Base-by-base conservation (phyloP, 208 protist genomes). In the Angomonas ambiguus region DNA sequence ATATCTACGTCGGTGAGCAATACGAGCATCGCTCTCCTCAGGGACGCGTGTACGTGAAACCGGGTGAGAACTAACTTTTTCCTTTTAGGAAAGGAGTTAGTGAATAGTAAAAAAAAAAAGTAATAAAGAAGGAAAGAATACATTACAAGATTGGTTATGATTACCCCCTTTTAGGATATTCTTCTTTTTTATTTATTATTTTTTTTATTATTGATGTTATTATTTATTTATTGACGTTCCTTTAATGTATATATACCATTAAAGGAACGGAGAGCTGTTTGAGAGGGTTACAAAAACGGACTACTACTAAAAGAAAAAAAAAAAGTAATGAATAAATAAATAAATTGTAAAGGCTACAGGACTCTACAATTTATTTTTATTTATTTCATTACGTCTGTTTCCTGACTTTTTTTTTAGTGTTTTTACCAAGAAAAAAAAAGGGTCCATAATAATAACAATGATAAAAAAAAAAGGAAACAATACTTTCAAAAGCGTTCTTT, bases 1-100 rank as follows among this genome's bases (percentile, higher is more conserved):
- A 98, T 65, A 93, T 98, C 72, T 98, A 97, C 63, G 30, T 51
- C 28, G 88, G 86, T 8, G 83, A 94, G 68, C 77, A 92, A 73
- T 91, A 79, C 77, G 74, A 83, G 64, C 79, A 90, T 76, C 85
- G 88, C 71, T 90, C 86, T n/a, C 86, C 79, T 70, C 86, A 95
- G 71, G 83, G 83, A 3, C 77, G 76, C n/a, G 80, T 93, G 4
- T 95, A 89, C 76, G 62, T 74, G 68, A 87, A 72, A 60, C 79
- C 83, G n/a, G 6, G 16, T n/a, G 11, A 4, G 59, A n/a, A n/a
- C n/a, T n/a, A n/a, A n/a, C n/a, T n/a, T n/a, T n/a, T n/a, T n/a
- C n/a, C n/a, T n/a, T n/a, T n/a, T n/a, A n/a, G n/a, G n/a, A n/a
- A n/a, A n/a, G n/a, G n/a, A n/a, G n/a, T n/a, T 18, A 45, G 8